phyloP scores from a whole-genome alignment of 2,329 filamentous ascomycete species.

The Ascochyta rabiei region DNA sequence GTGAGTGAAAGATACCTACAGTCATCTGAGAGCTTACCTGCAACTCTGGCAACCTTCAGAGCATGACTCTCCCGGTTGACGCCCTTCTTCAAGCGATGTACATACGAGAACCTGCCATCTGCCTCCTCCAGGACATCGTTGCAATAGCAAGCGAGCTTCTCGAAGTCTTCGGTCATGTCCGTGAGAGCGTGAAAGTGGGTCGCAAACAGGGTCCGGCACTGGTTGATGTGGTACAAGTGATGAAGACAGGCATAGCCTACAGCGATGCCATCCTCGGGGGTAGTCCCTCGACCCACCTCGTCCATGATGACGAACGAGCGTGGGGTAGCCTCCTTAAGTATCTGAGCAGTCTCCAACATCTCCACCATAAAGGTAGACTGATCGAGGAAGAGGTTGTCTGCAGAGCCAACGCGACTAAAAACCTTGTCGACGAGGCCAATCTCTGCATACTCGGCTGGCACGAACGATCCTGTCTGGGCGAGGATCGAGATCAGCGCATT shows the following conservation, averaged over 20 bases:
- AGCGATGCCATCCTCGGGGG: conserved; percentile 87
- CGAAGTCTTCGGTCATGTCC: conserved; percentile 70
- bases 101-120: conserved; percentile 73
- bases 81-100: conserved; percentile 80
- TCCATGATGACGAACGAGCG: conserved; percentile 96
- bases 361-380: conserved; percentile 99
- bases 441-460: conserved; percentile 84
- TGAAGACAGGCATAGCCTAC: conserved; percentile 88
- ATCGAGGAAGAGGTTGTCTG: conserved; percentile 91
- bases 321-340: conserved; percentile 81
- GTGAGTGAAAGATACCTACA: conserved; percentile 8
- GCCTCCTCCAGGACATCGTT: conserved; percentile 82
- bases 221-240: conserved; percentile 79
- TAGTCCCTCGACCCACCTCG: conserved; percentile 93
- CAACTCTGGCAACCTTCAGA: conserved; percentile 88
- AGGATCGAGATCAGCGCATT: conserved; percentile 94
- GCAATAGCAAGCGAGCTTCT: conserved; percentile 76
- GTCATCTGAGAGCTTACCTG: conserved; percentile 54
- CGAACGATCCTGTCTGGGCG: conserved; percentile 90
- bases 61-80: conserved; percentile 90
- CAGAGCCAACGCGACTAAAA: conserved; percentile 85
- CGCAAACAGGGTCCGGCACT: conserved; percentile 83
- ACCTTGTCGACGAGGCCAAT: conserved; percentile 95
- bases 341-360: conserved; percentile 95
- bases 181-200: conserved; percentile 91